Evolutionary conservation across 2,329 filamentous ascomycete genomes (phyloP), one percentile per base, ranked within the genome.

Genomic region (Talaromyces albobiverticillius): DNA sequence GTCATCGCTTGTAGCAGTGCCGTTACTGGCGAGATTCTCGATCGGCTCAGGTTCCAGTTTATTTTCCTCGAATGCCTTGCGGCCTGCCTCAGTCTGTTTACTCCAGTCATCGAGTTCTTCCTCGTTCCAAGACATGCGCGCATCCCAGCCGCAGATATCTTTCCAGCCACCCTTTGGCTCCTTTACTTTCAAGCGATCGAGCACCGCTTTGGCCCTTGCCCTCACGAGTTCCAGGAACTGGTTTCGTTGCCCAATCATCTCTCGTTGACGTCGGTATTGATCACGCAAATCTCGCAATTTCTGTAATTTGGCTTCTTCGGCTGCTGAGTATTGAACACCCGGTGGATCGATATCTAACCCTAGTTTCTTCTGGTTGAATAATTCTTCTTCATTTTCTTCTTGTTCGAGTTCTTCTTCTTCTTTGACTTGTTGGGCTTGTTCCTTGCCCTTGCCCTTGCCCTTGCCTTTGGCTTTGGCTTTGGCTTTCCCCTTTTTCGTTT

Each of bases 41-140:
- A 57, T 48, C 4, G 62, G 62, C 40, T 64, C 62, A 1, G 68
- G 61, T 48, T 71, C 67, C 8, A 69, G 62, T 3, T 67, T 67
- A 7, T 68, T 68, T n/a, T 73, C 69, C 8, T 68, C 62, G 0
- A 78, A 67, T 7, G 71, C 68, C 51, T 64, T 70, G 54, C 66
- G 67, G 14, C 72, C 76, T 14, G 61, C 60, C 7, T 67, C 65
- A 1, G 67, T 71, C 6, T 38, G 32, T 10, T 69, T 56, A 20
- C 75, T 69, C 76, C 76, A 79, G 26, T 72, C 70, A 32, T 74
- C 67, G 55, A 79, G 78, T 57, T 78, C 75, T 46, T 75, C 73
- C 51, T 79, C 76, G 2, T 71, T 72, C 76, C 76, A 78, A 0
- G 74, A 67, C 23, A 79, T 64, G 18, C 76, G 67, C 11, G 67